phyloP scores from a whole-genome alignment of 208 protist species.

The Ichthyophonus hoferi region DNA sequence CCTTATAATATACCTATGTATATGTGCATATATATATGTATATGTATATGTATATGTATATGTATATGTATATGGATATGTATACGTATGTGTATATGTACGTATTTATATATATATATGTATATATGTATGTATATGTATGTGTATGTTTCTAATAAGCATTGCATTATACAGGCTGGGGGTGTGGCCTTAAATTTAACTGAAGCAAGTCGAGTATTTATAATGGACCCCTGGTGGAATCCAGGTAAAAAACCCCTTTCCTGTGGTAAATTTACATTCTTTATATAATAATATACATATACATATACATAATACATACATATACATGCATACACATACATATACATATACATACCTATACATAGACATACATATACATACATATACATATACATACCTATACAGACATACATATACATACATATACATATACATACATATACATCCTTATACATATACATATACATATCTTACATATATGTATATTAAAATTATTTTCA shows the following conservation, averaged over 20 bases:
- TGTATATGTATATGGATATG: too few species aligned
- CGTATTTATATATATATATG: too few species aligned
- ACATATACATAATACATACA: not conserved
- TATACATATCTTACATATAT: not conserved
- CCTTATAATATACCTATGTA: too few species aligned
- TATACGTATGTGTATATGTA: too few species aligned
- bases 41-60: too few species aligned
- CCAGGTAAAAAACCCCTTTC: not conserved
- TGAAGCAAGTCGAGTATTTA: conserved; percentile 4
- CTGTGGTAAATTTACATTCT: too few species aligned
- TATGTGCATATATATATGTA: too few species aligned
- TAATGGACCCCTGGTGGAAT: conserved; percentile 24
- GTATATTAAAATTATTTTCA: too few species aligned
- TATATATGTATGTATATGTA: not conserved
- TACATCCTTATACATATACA: not conserved
- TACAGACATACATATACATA: not conserved
- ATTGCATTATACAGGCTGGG: conserved; percentile 26
- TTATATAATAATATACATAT: not conserved
- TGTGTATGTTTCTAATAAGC: not conserved
- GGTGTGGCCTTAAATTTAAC: conserved; percentile 39
- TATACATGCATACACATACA: not conserved
- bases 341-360: not conserved
- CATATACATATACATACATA: conserved; percentile 1
- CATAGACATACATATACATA: not conserved
- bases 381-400: not conserved